Conservation (phyloP, 1,284 basidiomycete genomes). For the Puccinia triticina region DNA sequence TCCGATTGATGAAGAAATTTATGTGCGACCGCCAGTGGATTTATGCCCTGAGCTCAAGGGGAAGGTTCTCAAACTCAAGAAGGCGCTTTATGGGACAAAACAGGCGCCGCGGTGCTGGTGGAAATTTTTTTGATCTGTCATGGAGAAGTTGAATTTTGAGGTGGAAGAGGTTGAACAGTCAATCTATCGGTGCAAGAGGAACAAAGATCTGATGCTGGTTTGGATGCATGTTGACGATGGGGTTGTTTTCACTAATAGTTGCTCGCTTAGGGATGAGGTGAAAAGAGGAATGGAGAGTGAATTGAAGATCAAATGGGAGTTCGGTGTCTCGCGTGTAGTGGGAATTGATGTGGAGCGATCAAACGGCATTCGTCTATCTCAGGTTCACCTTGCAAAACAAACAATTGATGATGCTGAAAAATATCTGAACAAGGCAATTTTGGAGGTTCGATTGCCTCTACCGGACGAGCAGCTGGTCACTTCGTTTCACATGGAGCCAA, state of each 20-base stretch:
- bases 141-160: constrained; percentile 11
- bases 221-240: constrained; percentile 43
- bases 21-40: constrained; percentile 7
- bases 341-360: not conserved
- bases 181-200: not conserved
- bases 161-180: not conserved
- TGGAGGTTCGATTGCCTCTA: not conserved
- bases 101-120: constrained; percentile 23
- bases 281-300: not conserved
- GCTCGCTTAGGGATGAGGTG: not conserved
- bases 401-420: constrained; percentile 58
- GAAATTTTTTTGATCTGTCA: not conserved
- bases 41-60: constrained; percentile 6
- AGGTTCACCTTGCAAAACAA: constrained; percentile 50
- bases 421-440: constrained; percentile 59
- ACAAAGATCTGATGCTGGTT: not conserved
- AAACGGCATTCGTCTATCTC: not conserved
- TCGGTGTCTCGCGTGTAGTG: not conserved
- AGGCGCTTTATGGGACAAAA: constrained; percentile 25
- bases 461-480: not conserved
- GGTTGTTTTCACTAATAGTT: constrained; percentile 6
- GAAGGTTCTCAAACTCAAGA: too few relatives aligned
- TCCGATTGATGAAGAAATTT: constrained; percentile 41
- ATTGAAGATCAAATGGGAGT: constrained; percentile 16
- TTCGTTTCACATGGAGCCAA: not conserved